A percentile compares a stretch with the other conserved stretches of the same genome.
phyloP scores from a whole-genome alignment of 1,284 basidiomycete species.

The Leccinum solheimii region DNA sequence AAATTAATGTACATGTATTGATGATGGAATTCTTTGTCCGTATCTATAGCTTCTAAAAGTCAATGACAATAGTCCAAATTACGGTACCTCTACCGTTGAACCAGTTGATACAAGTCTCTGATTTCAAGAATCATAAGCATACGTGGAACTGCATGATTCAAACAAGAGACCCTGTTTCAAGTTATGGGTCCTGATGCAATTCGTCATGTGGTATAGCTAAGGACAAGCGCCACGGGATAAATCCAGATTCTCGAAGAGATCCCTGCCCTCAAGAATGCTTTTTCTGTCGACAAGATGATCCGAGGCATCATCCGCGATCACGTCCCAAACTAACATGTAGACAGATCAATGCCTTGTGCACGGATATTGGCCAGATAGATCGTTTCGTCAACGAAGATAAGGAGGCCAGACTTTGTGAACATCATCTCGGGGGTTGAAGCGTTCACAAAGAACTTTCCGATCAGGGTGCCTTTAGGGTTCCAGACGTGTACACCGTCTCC shows the following conservation, averaged over 20 bases:
- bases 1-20: background rate
- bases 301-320: background rate
- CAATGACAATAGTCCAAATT: background rate
- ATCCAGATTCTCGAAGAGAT: background rate
- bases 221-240: background rate
- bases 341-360: conserved; percentile 21
- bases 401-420: conserved; percentile 41
- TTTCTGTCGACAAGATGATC: background rate
- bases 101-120: background rate
- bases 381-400: conserved; percentile 18
- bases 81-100: background rate
- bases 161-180: background rate
- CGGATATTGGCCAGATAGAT: conserved; percentile 22
- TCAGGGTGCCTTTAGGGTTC: conserved; percentile 58
- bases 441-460: conserved; percentile 76
- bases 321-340: background rate
- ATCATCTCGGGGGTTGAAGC: conserved; percentile 61
- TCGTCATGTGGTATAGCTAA: background rate
- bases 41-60: background rate
- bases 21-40: background rate
- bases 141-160: background rate
- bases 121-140: background rate
- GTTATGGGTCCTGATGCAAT: background rate
- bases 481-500: conserved; percentile 52
- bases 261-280: background rate